Evolutionary conservation across 305 asterid species (phyloP), one percentile per base, ranked within the genome.

Genomic region (Fraxinus xanthoxyloides): DNA sequence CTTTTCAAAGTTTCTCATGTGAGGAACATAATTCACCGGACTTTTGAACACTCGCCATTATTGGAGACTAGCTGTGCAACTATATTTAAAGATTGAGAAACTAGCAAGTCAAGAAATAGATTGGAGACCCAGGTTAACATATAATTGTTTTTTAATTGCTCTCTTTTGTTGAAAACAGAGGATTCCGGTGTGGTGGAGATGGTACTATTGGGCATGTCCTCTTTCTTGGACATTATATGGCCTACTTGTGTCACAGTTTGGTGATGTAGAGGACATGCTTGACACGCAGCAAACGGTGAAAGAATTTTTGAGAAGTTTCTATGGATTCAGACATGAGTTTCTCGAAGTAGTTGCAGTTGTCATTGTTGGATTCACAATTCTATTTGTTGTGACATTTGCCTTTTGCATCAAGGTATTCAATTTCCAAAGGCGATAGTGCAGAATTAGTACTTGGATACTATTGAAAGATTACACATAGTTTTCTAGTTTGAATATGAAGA

Each of bases 131-230:
- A 3, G 10, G 28, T 21, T 15, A 9, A 21, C 9, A 19, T 6
- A 13, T 15, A 26, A 40, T 24, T 35, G 59, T 46, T 75, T 15
- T 31, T 69, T 15, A 69, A 67, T 69, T 15, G 75, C 5, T 35
- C 31, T 8, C 8, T 36, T 61, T 3, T 26, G 3, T 61, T 24
- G 13, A 40, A 3, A 3, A 56, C 80, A 87, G 92, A 82, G 87
- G 9, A 85, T 85, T 12, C 92, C 92, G 0, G 75, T 85, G 73
- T 89, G 90, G 92, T 89, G 92, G 92, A 87, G 87, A 81, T 89
- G 92, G 92, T 83, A 75, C 48, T 69, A 83, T 73, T 85, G 88
- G 88, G 85, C 72, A 5, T 61, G 51, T 12, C 92, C 91, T 0
- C 51, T 86, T 19, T 35, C 89, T 0, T 89, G 89, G 89, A 86